phyloP scores from a whole-genome alignment of 2,329 filamentous ascomycete species.

The Rasamsonia emersonii region DNA sequence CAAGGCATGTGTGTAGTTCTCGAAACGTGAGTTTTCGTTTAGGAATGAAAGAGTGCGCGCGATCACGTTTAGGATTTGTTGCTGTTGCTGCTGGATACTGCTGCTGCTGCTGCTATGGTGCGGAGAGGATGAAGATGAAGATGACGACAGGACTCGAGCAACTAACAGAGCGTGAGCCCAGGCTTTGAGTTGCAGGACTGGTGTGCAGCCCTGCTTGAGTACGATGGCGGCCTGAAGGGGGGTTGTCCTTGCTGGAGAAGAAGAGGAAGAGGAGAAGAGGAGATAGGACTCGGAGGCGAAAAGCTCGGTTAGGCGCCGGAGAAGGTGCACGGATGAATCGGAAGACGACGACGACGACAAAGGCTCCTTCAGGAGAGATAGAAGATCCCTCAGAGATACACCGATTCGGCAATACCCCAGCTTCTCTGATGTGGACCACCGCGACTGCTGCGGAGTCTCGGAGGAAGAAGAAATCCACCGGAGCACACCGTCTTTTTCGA shows the following conservation, averaged over 20 bases:
- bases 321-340: conserved; percentile 13
- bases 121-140: neutral
- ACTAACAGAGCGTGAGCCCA: conserved; percentile 54
- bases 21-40: conserved; percentile 34
- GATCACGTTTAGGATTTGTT: conserved; percentile 25
- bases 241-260: conserved; percentile 5
- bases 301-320: conserved; percentile 41
- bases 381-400: conserved; percentile 29
- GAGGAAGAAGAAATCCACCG: conserved; percentile 36
- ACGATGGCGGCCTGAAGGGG: conserved; percentile 47
- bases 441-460: no score
- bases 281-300: conserved; percentile 51
- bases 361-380: conserved; percentile 2
- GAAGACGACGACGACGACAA: conserved; percentile 2
- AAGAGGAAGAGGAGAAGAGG: conserved; percentile 45
- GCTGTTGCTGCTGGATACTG: neutral
- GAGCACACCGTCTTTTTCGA: conserved; percentile 59
- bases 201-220: conserved; percentile 50
- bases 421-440: neutral
- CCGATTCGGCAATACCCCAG: conserved; percentile 51
- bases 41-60: conserved; percentile 36
- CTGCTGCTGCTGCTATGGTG: neutral
- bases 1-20: conserved; percentile 35
- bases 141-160: conserved; percentile 21
- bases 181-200: conserved; percentile 47